Base-by-base conservation (phyloP, 1,139 yeast genomes). In the Candida tropicalis region DNA sequence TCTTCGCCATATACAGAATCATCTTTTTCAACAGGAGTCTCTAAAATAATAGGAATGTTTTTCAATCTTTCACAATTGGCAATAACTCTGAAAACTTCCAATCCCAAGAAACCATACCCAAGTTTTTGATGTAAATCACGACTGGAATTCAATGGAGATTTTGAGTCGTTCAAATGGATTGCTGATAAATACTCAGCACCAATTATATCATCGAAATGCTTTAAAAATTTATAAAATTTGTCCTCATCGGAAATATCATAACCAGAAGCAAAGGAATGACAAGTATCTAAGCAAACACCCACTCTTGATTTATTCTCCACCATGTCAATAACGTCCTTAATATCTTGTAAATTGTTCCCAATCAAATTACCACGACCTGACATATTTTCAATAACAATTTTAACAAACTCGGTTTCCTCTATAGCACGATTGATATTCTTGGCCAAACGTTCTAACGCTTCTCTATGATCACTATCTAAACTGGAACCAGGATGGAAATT, bases 401-500 rank as follows among this genome's bases (percentile, higher is more conserved):
- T 89, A 26, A 93, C 98, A 58, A 82, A 84, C 5, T 65, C 56
- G 0, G 99, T 93, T 44, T 81, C 82, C 24, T 67, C 65, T 36
- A 87, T 84, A 5, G 96, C 97, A 34, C 68, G 73, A 61, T 95
- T 93, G 53, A 93, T 83, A 50, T 87, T 85, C 13, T 73, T 72
- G 0, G 98, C 97, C 50, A 93, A 70, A 44, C 81, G 78, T 40
- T 66, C 66, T 40, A 91, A 66, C 1, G 95, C 88, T 23, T 70
- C 77, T 3, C 63, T 58, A 57, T 84, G 89, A 57, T 86, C 87
- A 1, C 86, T 80, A 42, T 84, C 87, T 41, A 93, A 68, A 29
- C 90, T 80, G 1, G 97, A 88, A 0, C 99, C 99, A 0, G 99
- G 99, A 58, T 93, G 99, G 63, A 95, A 82, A 61, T 93, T 93